Percentiles rank a stretch among this genome's conserved stretches.
Conservation (phyloP, 2,329 filamentous ascomycete genomes). For the Akanthomyces muscarius region DNA sequence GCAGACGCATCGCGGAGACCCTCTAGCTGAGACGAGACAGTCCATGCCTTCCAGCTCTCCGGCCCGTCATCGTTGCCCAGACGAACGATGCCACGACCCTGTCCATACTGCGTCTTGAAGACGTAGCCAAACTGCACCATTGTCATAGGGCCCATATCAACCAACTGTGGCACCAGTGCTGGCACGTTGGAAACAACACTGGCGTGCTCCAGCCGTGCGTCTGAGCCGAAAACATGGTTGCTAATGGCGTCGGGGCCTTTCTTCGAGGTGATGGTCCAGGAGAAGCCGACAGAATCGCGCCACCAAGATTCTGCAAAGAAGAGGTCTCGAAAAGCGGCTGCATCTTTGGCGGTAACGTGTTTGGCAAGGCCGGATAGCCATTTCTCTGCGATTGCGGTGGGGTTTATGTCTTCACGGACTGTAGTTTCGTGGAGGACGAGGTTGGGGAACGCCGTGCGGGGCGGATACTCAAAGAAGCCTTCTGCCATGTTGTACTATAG, state of each 20-base stretch:
- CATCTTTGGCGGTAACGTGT: constrained; percentile 6
- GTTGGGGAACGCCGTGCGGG: constrained; percentile 5
- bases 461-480: not conserved
- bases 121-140: constrained; percentile 22
- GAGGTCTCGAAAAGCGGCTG: constrained; percentile 14
- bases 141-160: constrained; percentile 19
- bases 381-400: not conserved
- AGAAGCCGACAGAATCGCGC: constrained; percentile 22
- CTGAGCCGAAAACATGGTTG: constrained; percentile 16
- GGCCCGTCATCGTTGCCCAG: constrained; percentile 18
- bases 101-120: constrained; percentile 21
- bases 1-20: constrained; percentile 20
- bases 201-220: constrained; percentile 11
- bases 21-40: constrained; percentile 25
- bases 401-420: not conserved
- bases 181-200: constrained; percentile 12
- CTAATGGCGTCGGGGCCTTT: constrained; percentile 19
- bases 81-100: constrained; percentile 23
- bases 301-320: constrained; percentile 24
- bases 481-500: not conserved
- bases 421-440: constrained; percentile 7
- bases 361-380: not conserved
- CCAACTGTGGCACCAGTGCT: constrained; percentile 18
- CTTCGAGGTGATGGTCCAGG: constrained; percentile 23
- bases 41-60: constrained; percentile 25